Evolutionary conservation across 2,329 filamentous ascomycete species (phyloP), one percentile per base, ranked within the genome.

Genomic region (Colletotrichum simmondsii): DNA sequence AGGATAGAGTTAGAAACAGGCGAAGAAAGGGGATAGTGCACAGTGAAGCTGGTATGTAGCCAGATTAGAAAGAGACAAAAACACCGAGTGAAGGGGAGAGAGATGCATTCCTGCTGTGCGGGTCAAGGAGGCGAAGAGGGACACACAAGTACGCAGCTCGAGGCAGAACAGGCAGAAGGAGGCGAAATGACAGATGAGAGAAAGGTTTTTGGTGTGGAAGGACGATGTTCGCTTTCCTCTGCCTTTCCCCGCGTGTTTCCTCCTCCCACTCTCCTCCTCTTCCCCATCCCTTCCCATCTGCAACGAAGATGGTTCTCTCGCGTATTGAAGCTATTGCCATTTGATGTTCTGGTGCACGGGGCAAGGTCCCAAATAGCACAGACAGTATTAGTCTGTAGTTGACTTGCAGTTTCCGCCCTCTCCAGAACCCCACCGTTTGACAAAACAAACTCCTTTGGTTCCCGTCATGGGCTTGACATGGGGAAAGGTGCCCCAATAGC

Each of bases 51-150:
- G 70, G 70, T 28, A 73, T 71, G 68, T 35, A 32, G 57, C n/a
- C 53, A 67, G 35, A 72, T 73, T 67, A 67, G 57, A 46, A 73
- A 67, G 62, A 68, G 57, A 72, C 68, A 73, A 22, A 49, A 62
- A 28, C 65, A 69, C 49, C 54, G 35, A 56, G 42, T 28, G 59
- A 70, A 37, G 70, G 66, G 53, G 53, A 56, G 56, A 70, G 35
- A 57, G 12, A 26, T 22, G 70, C 70, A 72, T 72, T 72, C 70
- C 70, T 72, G 62, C 42, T 35, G 54, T 57, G 49, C 60, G 70
- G 66, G 70, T 46, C 62, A 65, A 65, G 62, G 62, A 65, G 62
- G 62, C 62, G 49, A 65, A 8, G 62, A 65, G 49, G 42, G 30
- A 16, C 26, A 35, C 6, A 32, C 42, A 12, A 26, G 28, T 35